Conservation (phyloP, 2,329 filamentous ascomycete genomes). For the Penicillium griseofulvum region DNA sequence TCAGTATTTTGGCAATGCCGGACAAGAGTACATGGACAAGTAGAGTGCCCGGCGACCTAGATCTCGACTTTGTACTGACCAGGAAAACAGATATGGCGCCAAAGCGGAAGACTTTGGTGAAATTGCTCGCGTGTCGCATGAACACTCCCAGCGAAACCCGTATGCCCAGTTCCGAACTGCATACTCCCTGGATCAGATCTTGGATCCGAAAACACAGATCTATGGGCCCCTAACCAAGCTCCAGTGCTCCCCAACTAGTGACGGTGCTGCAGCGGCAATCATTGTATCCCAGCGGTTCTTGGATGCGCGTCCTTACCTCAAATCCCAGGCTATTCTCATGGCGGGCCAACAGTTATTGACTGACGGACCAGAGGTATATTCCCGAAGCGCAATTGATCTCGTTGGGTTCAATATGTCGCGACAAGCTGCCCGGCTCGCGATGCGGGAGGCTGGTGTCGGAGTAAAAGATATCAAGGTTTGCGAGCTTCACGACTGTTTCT, state of each 20-base stretch:
- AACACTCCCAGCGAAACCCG: constrained; percentile 83
- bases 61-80: background rate
- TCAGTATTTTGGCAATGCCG: constrained; percentile 94
- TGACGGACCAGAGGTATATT: constrained; percentile 77
- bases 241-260: constrained; percentile 94
- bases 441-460: constrained; percentile 63
- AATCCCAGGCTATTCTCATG: constrained; percentile 75
- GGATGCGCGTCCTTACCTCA: constrained; percentile 77
- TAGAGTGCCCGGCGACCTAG: constrained; percentile 38
- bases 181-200: constrained; percentile 80
- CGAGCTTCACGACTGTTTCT: constrained; percentile 96
- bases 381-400: constrained; percentile 75
- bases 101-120: constrained; percentile 83
- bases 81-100: constrained; percentile 68
- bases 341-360: constrained; percentile 87
- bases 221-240: constrained; percentile 88
- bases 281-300: constrained; percentile 87
- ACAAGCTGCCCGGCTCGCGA: constrained; percentile 65
- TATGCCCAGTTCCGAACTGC: constrained; percentile 94
- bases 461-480: constrained; percentile 73
- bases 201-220: constrained; percentile 67
- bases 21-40: constrained; percentile 91
- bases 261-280: constrained; percentile 84
- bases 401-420: constrained; percentile 84
- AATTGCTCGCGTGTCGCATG: constrained; percentile 88